Evolutionary conservation across 2,329 filamentous ascomycete genomes (phyloP), one percentile per base, ranked within the genome.

Genomic region (Venturiaceae sp.): DNA sequence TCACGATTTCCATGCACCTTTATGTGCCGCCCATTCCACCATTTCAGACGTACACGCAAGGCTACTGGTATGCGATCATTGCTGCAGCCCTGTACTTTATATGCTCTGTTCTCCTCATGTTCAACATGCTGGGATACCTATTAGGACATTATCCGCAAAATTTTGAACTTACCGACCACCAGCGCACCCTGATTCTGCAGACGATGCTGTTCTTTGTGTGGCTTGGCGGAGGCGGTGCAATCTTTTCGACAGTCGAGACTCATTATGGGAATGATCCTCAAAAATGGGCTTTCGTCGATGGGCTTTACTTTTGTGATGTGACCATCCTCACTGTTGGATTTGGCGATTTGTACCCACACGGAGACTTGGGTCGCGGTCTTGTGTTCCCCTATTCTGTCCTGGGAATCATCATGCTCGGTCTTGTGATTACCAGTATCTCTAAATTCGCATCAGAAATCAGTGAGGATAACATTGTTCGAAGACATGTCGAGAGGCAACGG

Each of bases 181-280:
- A 96, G 70, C 82, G 92, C 9, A 96, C 90, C 0, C 75, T 96
- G 23, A 96, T 96, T 77, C 74, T 96, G 30, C 92, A 96, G 71
- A 95, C 90, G 1, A 95, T 95, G 71, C 76, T 88, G 58, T 89
- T 95, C 67, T 85, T 95, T 55, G 73, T 89, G 53, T 96, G 94
- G 77, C 75, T 96, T 0, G 83, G 88, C 0, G 72, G 90, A 2
- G 92, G 92, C 0, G 90, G 86, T 0, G 81, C 85, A 0, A 74
- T 95, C 0, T 96, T 94, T 67, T 83, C 83, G 5, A 76, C 75
- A 1, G 79, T 94, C 3, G 86, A 95, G 60, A 65, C 60, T 3
- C 61, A 66, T 9, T 69, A 69, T 41, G 75, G 74, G 1, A 58
- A 65, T 33, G 55, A 47, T 8, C 34, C 66, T 30, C 59, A 60